Evolutionary conservation across 2,329 filamentous ascomycete species (phyloP).

Genomic region (Aureobasidium sp.): DNA sequence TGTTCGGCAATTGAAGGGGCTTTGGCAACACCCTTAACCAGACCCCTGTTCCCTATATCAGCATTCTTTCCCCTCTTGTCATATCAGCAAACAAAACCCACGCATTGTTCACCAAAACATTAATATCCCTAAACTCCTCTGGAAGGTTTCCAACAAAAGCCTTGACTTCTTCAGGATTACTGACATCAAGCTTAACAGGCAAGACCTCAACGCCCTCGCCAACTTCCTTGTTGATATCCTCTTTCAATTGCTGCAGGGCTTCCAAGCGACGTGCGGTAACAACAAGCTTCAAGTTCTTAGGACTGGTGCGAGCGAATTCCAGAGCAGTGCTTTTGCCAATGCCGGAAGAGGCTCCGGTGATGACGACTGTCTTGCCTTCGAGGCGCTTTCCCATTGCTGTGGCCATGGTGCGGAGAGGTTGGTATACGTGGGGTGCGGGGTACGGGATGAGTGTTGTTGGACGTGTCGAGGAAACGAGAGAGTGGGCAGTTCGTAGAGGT

Average conservation of each 20-base stretch:
- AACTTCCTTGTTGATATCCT: slow-evolving; percentile 66
- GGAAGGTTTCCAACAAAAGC: slow-evolving; percentile 66
- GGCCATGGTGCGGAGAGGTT: slow-evolving; percentile 42
- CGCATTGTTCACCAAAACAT: slow-evolving; percentile 95
- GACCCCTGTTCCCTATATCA: slow-evolving; percentile 37
- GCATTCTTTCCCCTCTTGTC: no score
- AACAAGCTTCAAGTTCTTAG: slow-evolving; percentile 70
- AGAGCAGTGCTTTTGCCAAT: slow-evolving; percentile 79
- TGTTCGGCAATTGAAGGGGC: slow-evolving; percentile 73
- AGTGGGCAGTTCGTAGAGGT: not conserved
- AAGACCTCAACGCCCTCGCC: slow-evolving; percentile 73
- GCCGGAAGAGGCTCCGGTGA: slow-evolving; percentile 88
- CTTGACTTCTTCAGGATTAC: slow-evolving; percentile 64
- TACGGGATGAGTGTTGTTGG: not conserved
- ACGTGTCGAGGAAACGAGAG: not conserved
- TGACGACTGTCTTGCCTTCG: slow-evolving; percentile 80
- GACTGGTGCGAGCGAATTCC: slow-evolving; percentile 83
- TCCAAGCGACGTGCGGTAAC: slow-evolving; percentile 84
- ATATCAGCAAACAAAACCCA: no score
- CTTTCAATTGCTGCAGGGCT: slow-evolving; percentile 63
- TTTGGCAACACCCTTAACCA: slow-evolving; percentile 80
- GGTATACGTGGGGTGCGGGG: slow-evolving; percentile 1
- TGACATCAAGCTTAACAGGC: slow-evolving; percentile 79
- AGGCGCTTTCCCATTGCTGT: slow-evolving; percentile 74
- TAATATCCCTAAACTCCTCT: slow-evolving; percentile 71